Percentiles rank a stretch among this genome's conserved stretches.
Conservation (phyloP, 164 flowering plant genomes). For the Chimonanthus salicifolius region DNA sequence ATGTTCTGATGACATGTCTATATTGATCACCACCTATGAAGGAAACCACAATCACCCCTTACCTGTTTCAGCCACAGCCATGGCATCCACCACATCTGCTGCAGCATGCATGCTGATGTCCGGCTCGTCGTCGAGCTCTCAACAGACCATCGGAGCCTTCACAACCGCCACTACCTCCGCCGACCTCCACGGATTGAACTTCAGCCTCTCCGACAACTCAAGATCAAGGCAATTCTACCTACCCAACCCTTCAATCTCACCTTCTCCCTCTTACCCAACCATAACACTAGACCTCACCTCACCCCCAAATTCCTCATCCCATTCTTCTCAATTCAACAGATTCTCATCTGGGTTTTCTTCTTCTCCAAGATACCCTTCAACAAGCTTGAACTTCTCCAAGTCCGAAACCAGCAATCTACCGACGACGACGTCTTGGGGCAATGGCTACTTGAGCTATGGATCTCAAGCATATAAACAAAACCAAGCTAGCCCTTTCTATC, state of each 20-base stretch:
- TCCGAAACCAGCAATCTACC: conserved; percentile 28
- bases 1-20: conserved; percentile 81
- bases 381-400: conserved; percentile 59
- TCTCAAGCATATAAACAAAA: conserved; percentile 29
- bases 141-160: conserved; percentile 8
- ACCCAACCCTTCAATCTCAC: conserved; percentile 46
- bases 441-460: conserved; percentile 29
- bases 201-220: conserved; percentile 45
- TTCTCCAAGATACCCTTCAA: conserved; percentile 32
- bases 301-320: conserved; percentile 28
- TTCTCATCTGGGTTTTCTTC: conserved; percentile 24
- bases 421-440: conserved; percentile 38
- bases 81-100: conserved; percentile 96
- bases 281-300: conserved; percentile 91
- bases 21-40: conserved; percentile 89
- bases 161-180: conserved; percentile 20
- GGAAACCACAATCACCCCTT: conserved; percentile 93
- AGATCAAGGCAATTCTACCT: conserved; percentile 48
- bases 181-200: conserved; percentile 52
- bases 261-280: conserved; percentile 61
- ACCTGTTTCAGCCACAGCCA: conserved; percentile 73
- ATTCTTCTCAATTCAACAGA: conserved; percentile 37
- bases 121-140: conserved; percentile 40
- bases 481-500: conserved; percentile 33
- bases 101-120: conserved; percentile 83